Evolutionary conservation across 108 stramenopile genomes (phyloP).

Genomic region (Skeletonema menzelii): DNA sequence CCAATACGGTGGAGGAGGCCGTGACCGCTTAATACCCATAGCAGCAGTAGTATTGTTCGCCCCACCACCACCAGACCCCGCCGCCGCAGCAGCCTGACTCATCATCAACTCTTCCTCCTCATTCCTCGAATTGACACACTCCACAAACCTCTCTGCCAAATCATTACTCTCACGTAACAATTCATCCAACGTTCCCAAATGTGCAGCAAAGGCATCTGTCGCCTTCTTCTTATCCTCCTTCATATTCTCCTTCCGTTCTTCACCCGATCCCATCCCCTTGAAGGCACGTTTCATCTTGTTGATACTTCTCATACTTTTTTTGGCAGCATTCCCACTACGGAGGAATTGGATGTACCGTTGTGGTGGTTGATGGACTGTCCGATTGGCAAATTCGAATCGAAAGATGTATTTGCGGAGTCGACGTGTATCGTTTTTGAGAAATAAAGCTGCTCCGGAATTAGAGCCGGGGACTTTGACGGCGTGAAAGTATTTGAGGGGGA

Average conservation of each 20-base stretch:
- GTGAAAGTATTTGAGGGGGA: slow-evolving; percentile 35
- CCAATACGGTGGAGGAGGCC: slow-evolving; percentile 21
- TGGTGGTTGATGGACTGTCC: slow-evolving; percentile 28
- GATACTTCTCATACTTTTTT: slow-evolving; percentile 28
- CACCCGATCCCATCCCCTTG: not conserved
- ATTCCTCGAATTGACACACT: slow-evolving; percentile 25
- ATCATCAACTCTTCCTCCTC: slow-evolving; percentile 14
- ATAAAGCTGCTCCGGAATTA: slow-evolving; percentile 30
- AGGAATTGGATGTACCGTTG: slow-evolving; percentile 27
- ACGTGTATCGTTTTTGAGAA: slow-evolving; percentile 31
- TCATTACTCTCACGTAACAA: slow-evolving; percentile 34
- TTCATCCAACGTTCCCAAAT: slow-evolving; percentile 35
- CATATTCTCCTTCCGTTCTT: slow-evolving; percentile 13
- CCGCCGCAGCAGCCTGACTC: not conserved
- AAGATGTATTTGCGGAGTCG: slow-evolving; percentile 38
- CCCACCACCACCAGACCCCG: not conserved
- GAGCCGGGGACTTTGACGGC: slow-evolving; percentile 41
- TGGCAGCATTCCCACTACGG: slow-evolving; percentile 28
- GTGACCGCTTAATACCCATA: slow-evolving; percentile 5
- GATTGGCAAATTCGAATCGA: slow-evolving; percentile 38
- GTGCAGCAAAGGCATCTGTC: slow-evolving; percentile 26
- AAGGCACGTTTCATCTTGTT: slow-evolving; percentile 17
- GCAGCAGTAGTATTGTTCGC: not conserved
- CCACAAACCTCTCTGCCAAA: slow-evolving; percentile 33
- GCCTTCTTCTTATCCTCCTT: slow-evolving; percentile 13